Percentiles rank a stretch among this genome's conserved stretches.
Evolutionary conservation across 257 asterid genomes (phyloP).

Genomic region (Euphrasia confusa): DNA sequence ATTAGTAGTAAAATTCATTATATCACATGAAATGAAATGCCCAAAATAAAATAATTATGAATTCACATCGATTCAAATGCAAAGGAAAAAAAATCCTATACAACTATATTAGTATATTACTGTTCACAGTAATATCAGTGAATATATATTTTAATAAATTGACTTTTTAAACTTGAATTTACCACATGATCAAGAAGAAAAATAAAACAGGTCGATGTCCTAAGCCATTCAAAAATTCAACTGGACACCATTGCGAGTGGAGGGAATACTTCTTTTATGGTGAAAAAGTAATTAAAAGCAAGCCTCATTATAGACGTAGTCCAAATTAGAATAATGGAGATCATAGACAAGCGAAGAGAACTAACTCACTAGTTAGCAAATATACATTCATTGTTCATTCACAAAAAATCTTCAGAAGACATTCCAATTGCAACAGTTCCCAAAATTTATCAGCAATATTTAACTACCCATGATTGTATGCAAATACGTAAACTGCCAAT

Average conservation of each 20-base stretch:
- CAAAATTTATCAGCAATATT: constrained; percentile 8
- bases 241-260: not conserved
- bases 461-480: constrained; percentile 15
- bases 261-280: not conserved
- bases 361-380: constrained; percentile 15
- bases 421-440: constrained; percentile 8
- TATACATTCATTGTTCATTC: not conserved
- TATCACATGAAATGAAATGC: too few relatives aligned
- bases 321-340: not conserved
- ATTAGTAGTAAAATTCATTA: too few relatives aligned
- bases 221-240: constrained; percentile 7
- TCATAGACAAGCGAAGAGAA: not conserved
- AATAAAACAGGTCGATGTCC: not conserved
- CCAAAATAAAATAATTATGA: not conserved
- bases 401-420: not conserved
- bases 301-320: constrained; percentile 9
- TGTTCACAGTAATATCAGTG: not conserved
- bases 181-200: not conserved
- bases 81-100: not conserved
- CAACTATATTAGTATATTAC: not conserved
- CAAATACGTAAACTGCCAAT: constrained; percentile 7
- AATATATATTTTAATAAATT: not conserved
- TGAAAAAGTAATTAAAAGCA: constrained; percentile 2
- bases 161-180: not conserved
- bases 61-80: not conserved